phyloP scores from a whole-genome alignment of 805 yeast species.

The Ogataea saltuana region DNA sequence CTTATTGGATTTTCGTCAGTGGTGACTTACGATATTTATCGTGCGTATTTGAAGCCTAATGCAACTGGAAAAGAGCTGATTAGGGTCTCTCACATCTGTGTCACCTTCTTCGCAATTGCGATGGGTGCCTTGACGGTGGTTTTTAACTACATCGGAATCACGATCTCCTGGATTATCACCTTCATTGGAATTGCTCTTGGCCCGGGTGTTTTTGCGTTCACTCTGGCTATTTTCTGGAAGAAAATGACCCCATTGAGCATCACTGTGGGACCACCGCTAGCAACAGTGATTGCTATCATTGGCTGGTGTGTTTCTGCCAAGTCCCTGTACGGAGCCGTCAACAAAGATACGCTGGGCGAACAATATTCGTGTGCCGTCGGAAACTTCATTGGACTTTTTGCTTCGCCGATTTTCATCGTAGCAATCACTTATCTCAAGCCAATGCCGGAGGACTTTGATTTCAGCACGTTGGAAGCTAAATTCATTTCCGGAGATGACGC shows the following conservation, averaged over 20 bases:
- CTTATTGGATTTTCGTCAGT: conserved; percentile 43
- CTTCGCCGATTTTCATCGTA: conserved; percentile 32
- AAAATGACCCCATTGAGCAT: conserved; percentile 39
- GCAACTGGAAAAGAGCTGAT: conserved; percentile 42
- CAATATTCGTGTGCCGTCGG: conserved; percentile 49
- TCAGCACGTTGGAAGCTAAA: conserved; percentile 27
- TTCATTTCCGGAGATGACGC: conserved; percentile 39
- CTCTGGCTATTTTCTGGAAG: conserved; percentile 44
- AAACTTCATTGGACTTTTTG: conserved; percentile 41
- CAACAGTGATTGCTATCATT: conserved; percentile 53
- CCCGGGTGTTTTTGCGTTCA: conserved; percentile 50
- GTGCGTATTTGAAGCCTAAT: conserved; percentile 40
- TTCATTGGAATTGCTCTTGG: conserved; percentile 53
- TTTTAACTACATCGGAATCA: conserved; percentile 43
- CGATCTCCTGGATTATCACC: conserved; percentile 43
- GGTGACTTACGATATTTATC: conserved; percentile 41
- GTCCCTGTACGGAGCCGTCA: conserved; percentile 42
- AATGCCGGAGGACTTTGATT: conserved; percentile 31
- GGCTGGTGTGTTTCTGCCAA: conserved; percentile 47
- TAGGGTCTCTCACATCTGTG: conserved; percentile 36
- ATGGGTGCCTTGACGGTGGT: conserved; percentile 41
- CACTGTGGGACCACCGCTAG: conserved; percentile 48
- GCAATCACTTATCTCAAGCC: conserved; percentile 32
- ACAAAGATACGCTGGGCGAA: conserved; percentile 45
- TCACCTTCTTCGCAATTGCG: conserved; percentile 44